A percentile compares a stretch with the other conserved stretches of the same genome.
phyloP scores from a whole-genome alignment of 2,329 filamentous ascomycete genomes.

The Didymella keratinophila region DNA sequence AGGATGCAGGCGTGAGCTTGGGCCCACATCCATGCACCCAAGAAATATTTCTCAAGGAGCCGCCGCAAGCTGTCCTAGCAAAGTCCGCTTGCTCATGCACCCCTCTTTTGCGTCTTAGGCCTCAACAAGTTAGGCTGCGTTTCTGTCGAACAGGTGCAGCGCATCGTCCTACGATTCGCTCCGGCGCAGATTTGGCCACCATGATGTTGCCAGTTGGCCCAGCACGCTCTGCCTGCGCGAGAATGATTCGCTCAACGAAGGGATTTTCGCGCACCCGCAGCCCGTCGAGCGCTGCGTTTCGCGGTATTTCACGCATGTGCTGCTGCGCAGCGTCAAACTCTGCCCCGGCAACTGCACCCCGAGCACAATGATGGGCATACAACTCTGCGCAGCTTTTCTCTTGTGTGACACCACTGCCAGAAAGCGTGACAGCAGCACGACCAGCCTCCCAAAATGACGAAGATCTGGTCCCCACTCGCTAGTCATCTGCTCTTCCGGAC shows the following conservation, averaged over 20 bases:
- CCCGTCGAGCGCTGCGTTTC: slow-evolving; percentile 2
- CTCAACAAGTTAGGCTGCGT: slow-evolving; percentile 19
- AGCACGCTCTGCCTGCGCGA: slow-evolving; percentile 16
- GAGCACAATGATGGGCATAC: slow-evolving; percentile 2
- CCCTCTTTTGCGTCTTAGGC: slow-evolving; percentile 24
- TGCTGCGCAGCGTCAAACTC: slow-evolving; percentile 10
- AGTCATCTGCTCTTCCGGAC: slow-evolving; percentile 47
- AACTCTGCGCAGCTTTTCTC: neutral
- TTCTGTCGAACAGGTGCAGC: slow-evolving; percentile 33
- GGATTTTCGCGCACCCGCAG: slow-evolving; percentile 18
- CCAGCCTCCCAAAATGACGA: slow-evolving; percentile 35
- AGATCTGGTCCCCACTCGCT: slow-evolving; percentile 24
- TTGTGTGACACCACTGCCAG: slow-evolving; percentile 28
- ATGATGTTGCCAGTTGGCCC: slow-evolving; percentile 22
- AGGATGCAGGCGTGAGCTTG: slow-evolving; percentile 19
- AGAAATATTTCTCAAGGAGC: slow-evolving; percentile 29
- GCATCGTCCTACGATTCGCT: slow-evolving; percentile 29
- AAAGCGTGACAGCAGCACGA: slow-evolving; percentile 29
- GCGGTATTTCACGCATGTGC: slow-evolving; percentile 12
- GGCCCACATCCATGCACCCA: slow-evolving; percentile 23
- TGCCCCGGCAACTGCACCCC: neutral
- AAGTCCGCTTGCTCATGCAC: slow-evolving; percentile 26
- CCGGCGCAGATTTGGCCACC: slow-evolving; percentile 27
- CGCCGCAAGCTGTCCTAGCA: slow-evolving; percentile 24
- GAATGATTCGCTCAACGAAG: slow-evolving; percentile 27